These are phyloP conservation scores for Solanum paucissectum DNA, from an alignment of 257 asterid species.

Conservation along the genomic window DNA sequence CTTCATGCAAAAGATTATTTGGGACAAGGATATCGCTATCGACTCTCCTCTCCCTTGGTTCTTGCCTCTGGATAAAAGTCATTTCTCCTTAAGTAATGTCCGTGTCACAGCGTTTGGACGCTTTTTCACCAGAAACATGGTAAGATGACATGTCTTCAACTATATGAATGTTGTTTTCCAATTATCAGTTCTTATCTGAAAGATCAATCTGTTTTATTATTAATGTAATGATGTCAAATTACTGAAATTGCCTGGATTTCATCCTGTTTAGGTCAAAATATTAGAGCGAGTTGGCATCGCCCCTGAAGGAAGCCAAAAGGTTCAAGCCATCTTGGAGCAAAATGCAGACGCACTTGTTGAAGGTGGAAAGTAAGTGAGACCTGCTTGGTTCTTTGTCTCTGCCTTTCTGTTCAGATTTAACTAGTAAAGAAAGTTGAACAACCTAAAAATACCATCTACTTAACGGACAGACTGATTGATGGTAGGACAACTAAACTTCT, in stretches of 20 bases:
- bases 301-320: constrained; percentile 5
- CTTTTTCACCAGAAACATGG: constrained; percentile 10
- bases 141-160: neutral
- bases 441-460: neutral
- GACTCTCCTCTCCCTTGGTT: constrained; percentile 6
- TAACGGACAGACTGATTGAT: neutral
- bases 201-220: neutral
- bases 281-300: constrained; percentile 3
- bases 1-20: neutral
- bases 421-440: neutral
- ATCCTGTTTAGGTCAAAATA: neutral
- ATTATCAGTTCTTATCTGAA: neutral
- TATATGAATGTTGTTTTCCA: neutral
- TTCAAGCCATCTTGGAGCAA: constrained; percentile 6
- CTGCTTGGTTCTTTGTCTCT: neutral
- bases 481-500: neutral
- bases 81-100: neutral
- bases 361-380: neutral
- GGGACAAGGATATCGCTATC: constrained; percentile 6
- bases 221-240: neutral
- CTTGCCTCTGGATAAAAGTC: constrained; percentile 4
- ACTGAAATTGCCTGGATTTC: neutral
- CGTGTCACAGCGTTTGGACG: constrained; percentile 6
- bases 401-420: neutral
- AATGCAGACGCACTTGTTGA: constrained; percentile 4